Percentiles rank a stretch among this genome's conserved stretches.
Conservation (phyloP, 768 basidiomycete genomes). For the Roridomyces roridus region DNA sequence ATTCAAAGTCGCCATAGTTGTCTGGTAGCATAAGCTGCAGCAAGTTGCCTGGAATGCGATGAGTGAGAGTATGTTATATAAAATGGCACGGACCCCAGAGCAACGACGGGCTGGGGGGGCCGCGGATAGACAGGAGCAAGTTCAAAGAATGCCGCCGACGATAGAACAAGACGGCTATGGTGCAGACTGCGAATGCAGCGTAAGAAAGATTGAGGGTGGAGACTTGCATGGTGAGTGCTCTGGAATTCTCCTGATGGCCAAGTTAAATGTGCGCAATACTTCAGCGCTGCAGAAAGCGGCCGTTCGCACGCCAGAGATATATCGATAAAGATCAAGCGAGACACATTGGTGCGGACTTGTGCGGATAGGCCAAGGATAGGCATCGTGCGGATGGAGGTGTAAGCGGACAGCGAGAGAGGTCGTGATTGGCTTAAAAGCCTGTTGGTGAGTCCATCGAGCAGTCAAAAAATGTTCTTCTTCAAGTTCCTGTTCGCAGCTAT, state of each 20-base stretch:
- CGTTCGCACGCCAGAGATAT: not conserved
- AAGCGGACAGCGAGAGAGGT: too few relatives aligned
- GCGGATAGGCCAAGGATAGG: not conserved
- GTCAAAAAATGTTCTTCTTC: too few relatives aligned
- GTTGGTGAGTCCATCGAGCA: too few relatives aligned
- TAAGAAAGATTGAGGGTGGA: not conserved
- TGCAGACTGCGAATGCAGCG: not conserved
- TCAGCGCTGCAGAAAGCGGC: not conserved
- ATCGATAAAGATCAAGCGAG: too few relatives aligned
- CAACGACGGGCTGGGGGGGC: not conserved
- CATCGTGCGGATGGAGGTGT: too few relatives aligned
- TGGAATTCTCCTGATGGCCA: not conserved
- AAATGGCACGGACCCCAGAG: not conserved
- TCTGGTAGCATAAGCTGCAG: slow-evolving; percentile 7
- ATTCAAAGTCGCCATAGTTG: slow-evolving; percentile 12
- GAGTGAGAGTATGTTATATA: not conserved
- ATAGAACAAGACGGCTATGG: not conserved
- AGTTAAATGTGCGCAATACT: not conserved
- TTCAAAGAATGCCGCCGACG: not conserved
- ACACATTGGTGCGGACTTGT: not conserved
- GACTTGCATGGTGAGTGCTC: not conserved
- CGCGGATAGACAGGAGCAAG: not conserved
- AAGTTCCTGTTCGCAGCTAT: not conserved
- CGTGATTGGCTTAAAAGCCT: too few relatives aligned
- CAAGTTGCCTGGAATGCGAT: slow-evolving; percentile 5